A percentile compares a stretch with the other conserved stretches of the same genome.
phyloP scores from a whole-genome alignment of 768 basidiomycete species.

The Cubamyces sp. region DNA sequence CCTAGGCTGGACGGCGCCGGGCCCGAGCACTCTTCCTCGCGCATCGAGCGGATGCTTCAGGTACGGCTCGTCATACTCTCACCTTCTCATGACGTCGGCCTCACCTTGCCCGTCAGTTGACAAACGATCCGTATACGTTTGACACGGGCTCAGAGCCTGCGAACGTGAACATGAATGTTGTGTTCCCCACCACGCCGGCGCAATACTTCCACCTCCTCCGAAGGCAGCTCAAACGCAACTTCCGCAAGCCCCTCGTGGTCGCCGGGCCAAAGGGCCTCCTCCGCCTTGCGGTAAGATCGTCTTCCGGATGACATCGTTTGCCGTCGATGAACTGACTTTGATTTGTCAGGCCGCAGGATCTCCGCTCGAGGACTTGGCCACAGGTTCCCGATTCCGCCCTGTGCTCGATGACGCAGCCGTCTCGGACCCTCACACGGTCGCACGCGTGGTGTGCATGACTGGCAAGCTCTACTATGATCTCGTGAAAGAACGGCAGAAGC shows the following conservation, averaged over 20 bases:
- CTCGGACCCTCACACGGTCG: conserved; percentile 41
- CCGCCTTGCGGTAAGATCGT: conserved; percentile 65
- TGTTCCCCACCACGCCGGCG: conserved; percentile 86
- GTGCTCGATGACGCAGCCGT: conserved; percentile 59
- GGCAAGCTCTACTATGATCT: conserved; percentile 93
- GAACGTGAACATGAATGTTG: conserved; percentile 84
- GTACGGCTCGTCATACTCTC: conserved; percentile 40
- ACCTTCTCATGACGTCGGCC: conserved; percentile 2
- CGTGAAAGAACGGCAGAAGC: conserved; percentile 62
- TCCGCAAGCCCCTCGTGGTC: conserved; percentile 84
- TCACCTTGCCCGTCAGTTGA: conserved; percentile 53
- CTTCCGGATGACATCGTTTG: not conserved
- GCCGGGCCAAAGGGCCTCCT: conserved; percentile 85
- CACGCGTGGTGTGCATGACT: conserved; percentile 72
- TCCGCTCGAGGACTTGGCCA: conserved; percentile 58
- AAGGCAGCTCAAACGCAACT: conserved; percentile 83
- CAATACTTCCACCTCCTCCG: conserved; percentile 95
- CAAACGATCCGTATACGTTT: conserved; percentile 65
- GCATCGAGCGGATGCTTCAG: conserved; percentile 91
- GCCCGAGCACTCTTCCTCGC: conserved; percentile 89
- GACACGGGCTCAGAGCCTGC: conserved; percentile 33
- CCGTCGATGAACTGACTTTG: not conserved
- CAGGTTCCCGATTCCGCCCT: conserved; percentile 66
- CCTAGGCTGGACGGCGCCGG: conserved; percentile 79
- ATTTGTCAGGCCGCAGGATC: conserved; percentile 71